Base-by-base conservation (phyloP, 1,139 yeast species). In the Kodamaea derodonti region DNA sequence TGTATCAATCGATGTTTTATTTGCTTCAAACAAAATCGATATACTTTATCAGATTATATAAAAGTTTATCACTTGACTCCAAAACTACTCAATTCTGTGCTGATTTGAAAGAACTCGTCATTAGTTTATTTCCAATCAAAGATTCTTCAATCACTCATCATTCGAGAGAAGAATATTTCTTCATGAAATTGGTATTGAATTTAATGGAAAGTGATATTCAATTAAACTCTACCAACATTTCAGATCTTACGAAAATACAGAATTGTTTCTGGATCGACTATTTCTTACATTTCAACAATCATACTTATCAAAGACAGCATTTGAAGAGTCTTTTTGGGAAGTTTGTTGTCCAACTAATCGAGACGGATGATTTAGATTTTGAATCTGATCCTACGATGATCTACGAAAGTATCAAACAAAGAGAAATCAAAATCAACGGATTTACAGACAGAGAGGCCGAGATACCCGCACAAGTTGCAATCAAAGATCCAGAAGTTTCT, bases 341-440 rank as follows among this genome's bases (percentile, higher is more conserved):
- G n/a, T 42, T 66, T 20, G 59, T 74, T 28, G 48, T 56, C 22
- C 66, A 58, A 33, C 65, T 77, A n/a, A 60, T 75, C 6, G 80
- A 78, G 13, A 65, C 75, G 38, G 81, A 78, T 17, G 79, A 75
- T 29, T 50, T 76, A 9, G 78, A 78, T 40, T 76, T 87, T 48
- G 97, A 90, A 51, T 80, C 92, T 39, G 86, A 90, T 52, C 97
- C 98, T 2, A 57, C 75, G 6, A 60, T 65, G n/a, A 78, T 84
- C 24, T 80, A 81, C 52, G 60, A 65, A 18, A 53, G 56, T 3
- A 44, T 78, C 14, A 61, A 74, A 12, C 69, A 69, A 17, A 65
- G 59, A 32, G 84, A 78, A 36, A 69, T 73, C 43, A 60, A 65
- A 36, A 49, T 75, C 43, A 57, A 66, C 43, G 69, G 75, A 49